Percentiles rank a stretch among this genome's conserved stretches.
Evolutionary conservation across 768 basidiomycete genomes (phyloP).

Genomic region (Pleurotus sapidus): DNA sequence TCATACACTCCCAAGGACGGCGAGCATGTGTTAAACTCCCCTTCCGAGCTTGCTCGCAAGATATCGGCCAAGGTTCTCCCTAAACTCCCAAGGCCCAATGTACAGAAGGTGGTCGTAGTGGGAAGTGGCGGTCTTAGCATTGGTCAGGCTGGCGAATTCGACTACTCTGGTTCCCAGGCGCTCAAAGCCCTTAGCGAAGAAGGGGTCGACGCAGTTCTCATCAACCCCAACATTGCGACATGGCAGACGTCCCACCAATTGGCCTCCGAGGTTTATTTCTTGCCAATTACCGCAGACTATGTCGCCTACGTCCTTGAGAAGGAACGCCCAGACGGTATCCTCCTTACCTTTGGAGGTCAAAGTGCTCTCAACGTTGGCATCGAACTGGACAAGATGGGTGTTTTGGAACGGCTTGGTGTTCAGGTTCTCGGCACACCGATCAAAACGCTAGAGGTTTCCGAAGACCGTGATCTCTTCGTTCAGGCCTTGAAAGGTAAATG

Average conservation of each 20-base stretch:
- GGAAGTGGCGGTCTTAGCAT: slow-evolving; percentile 96
- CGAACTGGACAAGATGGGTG: slow-evolving; percentile 93
- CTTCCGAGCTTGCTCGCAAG: slow-evolving; percentile 90
- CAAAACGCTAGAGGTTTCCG: slow-evolving; percentile 91
- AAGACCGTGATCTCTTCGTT: slow-evolving; percentile 94
- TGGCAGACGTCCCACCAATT: slow-evolving; percentile 99
- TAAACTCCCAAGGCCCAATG: slow-evolving; percentile 85
- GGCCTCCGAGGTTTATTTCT: slow-evolving; percentile 95
- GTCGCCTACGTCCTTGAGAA: slow-evolving; percentile 99
- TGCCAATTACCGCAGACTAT: slow-evolving; percentile 95
- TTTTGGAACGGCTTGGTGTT: slow-evolving; percentile 89
- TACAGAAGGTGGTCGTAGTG: slow-evolving; percentile 93
- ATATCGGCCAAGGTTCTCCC: slow-evolving; percentile 95
- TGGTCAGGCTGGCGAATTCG: slow-evolving; percentile 99
- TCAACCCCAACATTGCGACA: slow-evolving; percentile 99
- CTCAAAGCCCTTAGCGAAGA: slow-evolving; percentile 97
- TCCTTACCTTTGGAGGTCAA: slow-evolving; percentile 98
- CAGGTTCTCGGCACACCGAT: slow-evolving; percentile 95
- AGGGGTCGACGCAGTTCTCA: slow-evolving; percentile 89
- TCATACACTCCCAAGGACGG: slow-evolving; percentile 61
- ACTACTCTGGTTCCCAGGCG: slow-evolving; percentile 98
- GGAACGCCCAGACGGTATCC: slow-evolving; percentile 94
- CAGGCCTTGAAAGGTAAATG: slow-evolving; percentile 88
- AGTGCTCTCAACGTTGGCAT: slow-evolving; percentile 98
- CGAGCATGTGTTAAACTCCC: slow-evolving; percentile 85